These are phyloP conservation scores for Candida nitratophila DNA, from an alignment of 805 yeast genomes.

Conservation along the genomic window DNA sequence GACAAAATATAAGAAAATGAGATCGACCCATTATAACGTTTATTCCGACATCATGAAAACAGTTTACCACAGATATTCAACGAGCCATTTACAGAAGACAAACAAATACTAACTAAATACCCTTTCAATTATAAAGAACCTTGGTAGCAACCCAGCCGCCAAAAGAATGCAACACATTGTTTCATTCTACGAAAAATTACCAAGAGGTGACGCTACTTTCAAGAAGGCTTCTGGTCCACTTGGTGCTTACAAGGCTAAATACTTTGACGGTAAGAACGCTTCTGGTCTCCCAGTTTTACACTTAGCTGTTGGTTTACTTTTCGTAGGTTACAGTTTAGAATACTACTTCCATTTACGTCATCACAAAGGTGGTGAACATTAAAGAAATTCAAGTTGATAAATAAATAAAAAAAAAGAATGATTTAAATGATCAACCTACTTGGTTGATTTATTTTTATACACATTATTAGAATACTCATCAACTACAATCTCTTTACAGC, in stretches of 20 bases:
- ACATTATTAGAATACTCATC: too few relatives aligned
- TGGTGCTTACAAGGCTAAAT: constrained; percentile 79
- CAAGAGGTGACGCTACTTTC: constrained; percentile 85
- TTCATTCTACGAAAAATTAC: constrained; percentile 90
- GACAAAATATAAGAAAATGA: too few relatives aligned
- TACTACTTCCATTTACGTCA: constrained; percentile 84
- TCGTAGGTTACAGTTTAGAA: constrained; percentile 85
- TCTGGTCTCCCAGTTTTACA: constrained; percentile 80
- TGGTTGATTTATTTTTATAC: too few relatives aligned
- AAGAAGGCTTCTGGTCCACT: constrained; percentile 60
- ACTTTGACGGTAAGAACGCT: constrained; percentile 77
- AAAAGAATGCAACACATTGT: constrained; percentile 95
- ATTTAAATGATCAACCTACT: too few relatives aligned
- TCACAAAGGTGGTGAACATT: constrained; percentile 44
- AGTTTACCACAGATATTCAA: too few relatives aligned
- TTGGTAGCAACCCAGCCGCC: constrained; percentile 94
- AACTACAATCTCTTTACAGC: too few relatives aligned
- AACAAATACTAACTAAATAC: constrained; percentile 12
- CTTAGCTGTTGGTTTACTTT: constrained; percentile 58
- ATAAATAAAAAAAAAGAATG: background rate
- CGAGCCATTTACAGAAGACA: too few relatives aligned
- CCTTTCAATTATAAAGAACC: constrained; percentile 44
- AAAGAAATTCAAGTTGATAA: constrained; percentile 6
- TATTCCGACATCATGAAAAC: too few relatives aligned
- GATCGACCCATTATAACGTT: too few relatives aligned